Percentiles rank a stretch among this genome's conserved stretches.
phyloP scores from a whole-genome alignment of 768 basidiomycete species.

The Saitozyma sp. region DNA sequence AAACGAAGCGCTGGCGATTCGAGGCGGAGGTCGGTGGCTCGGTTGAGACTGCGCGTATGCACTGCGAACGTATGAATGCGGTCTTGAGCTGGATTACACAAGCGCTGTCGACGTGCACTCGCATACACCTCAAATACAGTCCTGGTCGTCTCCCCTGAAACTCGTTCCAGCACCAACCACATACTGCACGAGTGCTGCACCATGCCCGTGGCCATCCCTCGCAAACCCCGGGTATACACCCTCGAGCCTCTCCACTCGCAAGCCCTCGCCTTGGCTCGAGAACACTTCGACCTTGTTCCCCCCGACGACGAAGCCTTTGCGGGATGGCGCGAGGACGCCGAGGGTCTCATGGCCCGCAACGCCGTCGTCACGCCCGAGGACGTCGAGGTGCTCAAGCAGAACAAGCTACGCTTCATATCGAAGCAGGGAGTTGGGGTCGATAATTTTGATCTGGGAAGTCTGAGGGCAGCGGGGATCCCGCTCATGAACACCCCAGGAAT shows the following conservation, averaged over 20 bases:
- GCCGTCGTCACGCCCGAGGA: conserved; percentile 6
- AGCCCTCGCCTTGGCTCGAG: background rate
- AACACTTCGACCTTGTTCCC: conserved; percentile 8
- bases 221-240: conserved; percentile 16
- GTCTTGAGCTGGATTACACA: no score
- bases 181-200: background rate
- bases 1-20: no score
- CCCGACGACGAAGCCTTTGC: conserved; percentile 8
- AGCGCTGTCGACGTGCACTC: no score
- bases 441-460: conserved; percentile 14
- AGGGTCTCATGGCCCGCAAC: conserved; percentile 8
- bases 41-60: no score
- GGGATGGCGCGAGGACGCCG: conserved; percentile 11
- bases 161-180: background rate
- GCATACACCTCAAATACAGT: no score
- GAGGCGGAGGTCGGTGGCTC: no score
- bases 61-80: no score
- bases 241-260: conserved; percentile 10
- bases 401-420: conserved; percentile 17
- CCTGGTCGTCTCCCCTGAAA: no score
- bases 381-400: conserved; percentile 6
- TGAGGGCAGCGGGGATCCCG: conserved; percentile 12
- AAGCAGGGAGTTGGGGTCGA: conserved; percentile 30
- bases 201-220: conserved; percentile 1
- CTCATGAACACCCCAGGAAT: conserved; percentile 29